Evolutionary conservation across 768 basidiomycete genomes (phyloP), one percentile per base, ranked within the genome.

Genomic region (Boletus tomentosulus): DNA sequence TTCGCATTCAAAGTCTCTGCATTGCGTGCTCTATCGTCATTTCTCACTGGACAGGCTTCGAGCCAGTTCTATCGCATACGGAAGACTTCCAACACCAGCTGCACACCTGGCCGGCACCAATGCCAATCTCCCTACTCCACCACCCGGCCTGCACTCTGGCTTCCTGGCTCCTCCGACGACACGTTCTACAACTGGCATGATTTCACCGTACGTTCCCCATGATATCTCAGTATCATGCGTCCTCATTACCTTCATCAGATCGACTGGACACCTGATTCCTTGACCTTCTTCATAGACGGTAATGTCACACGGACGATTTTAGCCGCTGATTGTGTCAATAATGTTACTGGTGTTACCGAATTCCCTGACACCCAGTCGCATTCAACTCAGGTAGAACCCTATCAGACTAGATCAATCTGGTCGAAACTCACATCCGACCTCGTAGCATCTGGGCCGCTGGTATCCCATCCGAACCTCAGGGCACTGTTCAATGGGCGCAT

Each of bases 371-470:
- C 91, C 92, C 4, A 80, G 89, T 31, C 83, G 89, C 41, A 78
- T 94, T 42, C 89, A 94, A 69, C 68, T 94, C 53, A 88, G 86
- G 87, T 86, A 66, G 25, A 75, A 0, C n/a, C 11, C 10, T 6
- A 6, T 19, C 30, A 31, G 10, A 22, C 46, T 44, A 25, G 3
- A 24, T 13, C 1, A 0, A 6, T 35, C 27, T 24, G 2, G 15
- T 31, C 5, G 52, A 53, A 44, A 13, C 39, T 69, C 15, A 63
- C 24, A 6, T 31, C 6, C 2, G 8, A n/a, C 33, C 24, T 4
- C 31, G 31, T 48, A 76, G 86, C 57, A 60, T 93, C 50, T 93
- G 91, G 90, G 86, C 90, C n/a, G 86, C 87, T 6, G 92, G 91
- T 31, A 84, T 89, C 62, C 53, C 74, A 38, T 63, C 76, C 10